Percentiles rank a stretch among this genome's conserved stretches.
Evolutionary conservation across 2,329 filamentous ascomycete genomes (phyloP).

Genomic region (Penicillium sp.): DNA sequence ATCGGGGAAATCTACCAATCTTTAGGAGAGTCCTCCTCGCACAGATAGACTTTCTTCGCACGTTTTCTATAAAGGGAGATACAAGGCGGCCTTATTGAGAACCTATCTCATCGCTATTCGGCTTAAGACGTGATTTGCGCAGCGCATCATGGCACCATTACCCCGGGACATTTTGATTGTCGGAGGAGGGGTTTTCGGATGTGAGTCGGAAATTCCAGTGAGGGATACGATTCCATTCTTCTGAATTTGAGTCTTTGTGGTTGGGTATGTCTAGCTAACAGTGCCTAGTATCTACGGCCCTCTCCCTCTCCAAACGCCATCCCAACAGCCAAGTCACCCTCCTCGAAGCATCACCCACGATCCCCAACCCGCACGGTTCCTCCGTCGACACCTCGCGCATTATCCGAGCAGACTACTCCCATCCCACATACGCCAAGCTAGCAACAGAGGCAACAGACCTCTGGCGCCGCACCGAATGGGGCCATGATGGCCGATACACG

Average conservation of each 20-base stretch:
- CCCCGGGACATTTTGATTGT: conserved; percentile 47
- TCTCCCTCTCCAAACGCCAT: conserved; percentile 68
- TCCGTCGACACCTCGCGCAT: conserved; percentile 67
- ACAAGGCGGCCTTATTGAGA: neutral
- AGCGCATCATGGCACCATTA: conserved; percentile 31
- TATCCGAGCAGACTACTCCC: conserved; percentile 78
- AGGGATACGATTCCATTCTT: neutral
- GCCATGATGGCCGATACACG: conserved; percentile 48
- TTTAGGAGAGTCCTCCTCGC: neutral
- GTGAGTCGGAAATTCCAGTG: conserved; percentile 35
- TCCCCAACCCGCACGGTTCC: conserved; percentile 63
- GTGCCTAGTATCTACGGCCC: conserved; percentile 65
- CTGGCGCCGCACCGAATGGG: conserved; percentile 58
- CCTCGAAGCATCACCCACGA: conserved; percentile 59
- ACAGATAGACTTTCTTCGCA: neutral
- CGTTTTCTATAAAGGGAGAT: too few species aligned
- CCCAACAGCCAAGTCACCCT: conserved; percentile 59
- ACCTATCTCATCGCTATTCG: neutral
- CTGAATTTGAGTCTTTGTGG: neutral
- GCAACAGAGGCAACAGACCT: conserved; percentile 74
- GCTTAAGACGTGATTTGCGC: neutral
- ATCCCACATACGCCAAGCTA: conserved; percentile 75
- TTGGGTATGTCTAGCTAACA: conserved; percentile 10
- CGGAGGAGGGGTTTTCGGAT: conserved; percentile 50
- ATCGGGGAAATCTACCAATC: neutral